A percentile compares a stretch with the other conserved stretches of the same genome.
Evolutionary conservation across 768 basidiomycete genomes (phyloP).

Genomic region (Boletus rufocinnamomeus): DNA sequence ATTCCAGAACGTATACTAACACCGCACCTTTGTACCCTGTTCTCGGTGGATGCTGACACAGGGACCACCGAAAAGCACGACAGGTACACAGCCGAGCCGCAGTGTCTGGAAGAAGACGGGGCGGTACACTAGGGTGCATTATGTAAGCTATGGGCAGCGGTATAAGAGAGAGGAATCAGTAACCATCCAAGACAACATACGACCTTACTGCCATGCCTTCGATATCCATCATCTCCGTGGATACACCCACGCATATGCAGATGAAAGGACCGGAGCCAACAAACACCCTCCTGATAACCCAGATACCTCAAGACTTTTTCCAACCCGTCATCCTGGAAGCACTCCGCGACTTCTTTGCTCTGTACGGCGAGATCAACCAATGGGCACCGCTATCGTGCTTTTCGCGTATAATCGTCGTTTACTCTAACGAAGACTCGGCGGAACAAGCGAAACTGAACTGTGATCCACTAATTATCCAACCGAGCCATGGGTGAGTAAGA

Average conservation of each 20-base stretch:
- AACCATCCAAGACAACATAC: slow-evolving; percentile 5
- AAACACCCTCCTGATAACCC: slow-evolving; percentile 84
- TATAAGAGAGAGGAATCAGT: slow-evolving; percentile 14
- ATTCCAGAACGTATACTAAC: slow-evolving; percentile 18
- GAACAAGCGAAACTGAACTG: slow-evolving; percentile 65
- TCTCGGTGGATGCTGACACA: slow-evolving; percentile 11
- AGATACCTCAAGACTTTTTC: slow-evolving; percentile 78
- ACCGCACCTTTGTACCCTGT: slow-evolving; percentile 13
- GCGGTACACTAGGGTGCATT: slow-evolving; percentile 16
- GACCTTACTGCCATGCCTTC: slow-evolving; percentile 25
- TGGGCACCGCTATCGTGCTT: slow-evolving; percentile 90
- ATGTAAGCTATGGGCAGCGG: slow-evolving; percentile 16
- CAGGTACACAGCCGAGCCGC: slow-evolving; percentile 25
- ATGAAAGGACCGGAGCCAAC: slow-evolving; percentile 41
- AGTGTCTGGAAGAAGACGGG: neutral
- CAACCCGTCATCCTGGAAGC: slow-evolving; percentile 64
- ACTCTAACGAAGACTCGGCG: slow-evolving; percentile 59
- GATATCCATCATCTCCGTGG: slow-evolving; percentile 30
- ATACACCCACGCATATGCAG: neutral
- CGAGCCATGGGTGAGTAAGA: slow-evolving; percentile 50
- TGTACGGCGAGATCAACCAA: slow-evolving; percentile 80
- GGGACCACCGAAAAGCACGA: slow-evolving; percentile 10
- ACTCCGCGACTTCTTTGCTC: slow-evolving; percentile 68
- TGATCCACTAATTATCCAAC: slow-evolving; percentile 64
- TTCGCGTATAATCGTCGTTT: slow-evolving; percentile 82